Conservation (phyloP, 139 green algal species). For the Deuterostichococcus epilithicus region DNA sequence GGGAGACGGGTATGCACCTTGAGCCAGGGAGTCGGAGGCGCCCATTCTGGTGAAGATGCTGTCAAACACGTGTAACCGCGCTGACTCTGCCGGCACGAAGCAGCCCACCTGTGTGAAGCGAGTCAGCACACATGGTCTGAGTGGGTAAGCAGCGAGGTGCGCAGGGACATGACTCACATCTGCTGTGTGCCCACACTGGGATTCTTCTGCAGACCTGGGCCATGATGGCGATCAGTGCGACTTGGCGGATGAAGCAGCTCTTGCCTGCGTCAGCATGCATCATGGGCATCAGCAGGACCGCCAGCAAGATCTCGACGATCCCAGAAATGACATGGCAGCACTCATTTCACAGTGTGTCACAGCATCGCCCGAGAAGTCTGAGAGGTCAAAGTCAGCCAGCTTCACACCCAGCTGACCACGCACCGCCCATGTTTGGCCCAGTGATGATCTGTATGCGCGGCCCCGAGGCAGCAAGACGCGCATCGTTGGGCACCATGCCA, state of each 20-base stretch:
- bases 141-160: background rate
- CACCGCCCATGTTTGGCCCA: slow-evolving; percentile 86
- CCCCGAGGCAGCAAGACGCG: slow-evolving; percentile 8
- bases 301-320: too few relatives aligned
- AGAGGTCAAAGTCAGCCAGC: too few relatives aligned
- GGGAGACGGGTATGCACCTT: slow-evolving; percentile 29
- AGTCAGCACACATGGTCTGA: background rate
- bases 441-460: slow-evolving; percentile 49
- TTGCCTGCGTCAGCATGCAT: slow-evolving; percentile 51
- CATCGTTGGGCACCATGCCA: slow-evolving; percentile 67
- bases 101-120: slow-evolving; percentile 55
- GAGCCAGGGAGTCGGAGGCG: slow-evolving; percentile 75
- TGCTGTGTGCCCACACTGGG: background rate
- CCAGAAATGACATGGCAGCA: too few relatives aligned
- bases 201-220: slow-evolving; percentile 61
- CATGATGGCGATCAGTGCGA: slow-evolving; percentile 78
- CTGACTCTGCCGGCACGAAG: slow-evolving; percentile 75
- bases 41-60: slow-evolving; percentile 87
- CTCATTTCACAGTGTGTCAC: too few relatives aligned
- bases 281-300: too few relatives aligned
- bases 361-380: too few relatives aligned
- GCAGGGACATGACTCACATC: background rate
- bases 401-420: background rate
- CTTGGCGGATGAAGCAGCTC: slow-evolving; percentile 60
- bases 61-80: slow-evolving; percentile 67